These are phyloP conservation scores for Termitomyces titanicus DNA, from an alignment of 768 basidiomycete genomes.

Conservation along the genomic window DNA sequence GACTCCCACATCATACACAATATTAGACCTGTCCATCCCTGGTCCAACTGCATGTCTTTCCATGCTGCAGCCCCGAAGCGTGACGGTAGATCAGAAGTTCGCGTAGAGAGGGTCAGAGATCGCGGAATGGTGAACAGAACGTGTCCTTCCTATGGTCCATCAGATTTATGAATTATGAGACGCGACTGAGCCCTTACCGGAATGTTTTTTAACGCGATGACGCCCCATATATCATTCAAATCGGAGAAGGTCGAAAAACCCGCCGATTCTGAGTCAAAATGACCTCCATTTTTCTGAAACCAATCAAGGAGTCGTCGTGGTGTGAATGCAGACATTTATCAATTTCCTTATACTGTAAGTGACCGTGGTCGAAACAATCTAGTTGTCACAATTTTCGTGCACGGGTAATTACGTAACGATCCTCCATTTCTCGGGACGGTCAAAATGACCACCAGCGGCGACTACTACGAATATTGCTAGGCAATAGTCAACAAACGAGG, in stretches of 20 bases:
- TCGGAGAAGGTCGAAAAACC: constrained; percentile 42
- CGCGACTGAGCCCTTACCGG: constrained; percentile 41
- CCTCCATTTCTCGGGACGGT: neutral
- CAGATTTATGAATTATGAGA: neutral
- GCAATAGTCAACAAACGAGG: neutral
- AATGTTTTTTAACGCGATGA: constrained; percentile 69
- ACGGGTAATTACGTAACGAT: neutral
- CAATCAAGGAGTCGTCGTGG: constrained; percentile 31
- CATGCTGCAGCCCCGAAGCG: constrained; percentile 63
- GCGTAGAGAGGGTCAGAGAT: constrained; percentile 69
- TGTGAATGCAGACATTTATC: neutral
- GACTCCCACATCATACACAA: constrained; percentile 97
- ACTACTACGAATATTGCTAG: too few species aligned
- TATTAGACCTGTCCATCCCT: constrained; percentile 86
- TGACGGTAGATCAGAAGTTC: constrained; percentile 64
- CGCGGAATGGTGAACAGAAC: constrained; percentile 83
- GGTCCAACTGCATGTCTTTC: constrained; percentile 53
- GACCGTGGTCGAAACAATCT: neutral
- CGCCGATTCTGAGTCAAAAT: constrained; percentile 43
- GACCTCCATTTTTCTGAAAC: constrained; percentile 52
- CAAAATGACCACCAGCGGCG: too few species aligned
- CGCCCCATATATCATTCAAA: constrained; percentile 67
- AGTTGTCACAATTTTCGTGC: neutral
- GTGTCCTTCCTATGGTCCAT: constrained; percentile 55
- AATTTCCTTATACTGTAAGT: neutral